Evolutionary conservation across 768 basidiomycete genomes (phyloP), one percentile per base, ranked within the genome.

Genomic region (Boletellus ananiceps): DNA sequence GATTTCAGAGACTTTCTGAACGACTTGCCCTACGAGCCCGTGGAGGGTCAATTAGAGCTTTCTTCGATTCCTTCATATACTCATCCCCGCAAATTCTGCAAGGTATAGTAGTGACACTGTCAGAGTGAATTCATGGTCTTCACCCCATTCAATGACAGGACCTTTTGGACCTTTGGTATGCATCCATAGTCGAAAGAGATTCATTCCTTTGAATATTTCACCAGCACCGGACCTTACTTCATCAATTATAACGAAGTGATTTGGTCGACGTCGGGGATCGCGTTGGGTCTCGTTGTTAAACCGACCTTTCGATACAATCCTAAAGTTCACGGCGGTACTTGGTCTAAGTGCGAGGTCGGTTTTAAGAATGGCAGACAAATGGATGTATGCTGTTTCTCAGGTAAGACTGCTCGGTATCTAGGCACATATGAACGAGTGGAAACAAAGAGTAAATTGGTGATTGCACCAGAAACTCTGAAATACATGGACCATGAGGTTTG

Each of bases 251-350:
- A 49, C 1, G 60, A 63, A 31, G 51, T 65, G 1, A 49, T 65
- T 13, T 67, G 66, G 55, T 52, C 56, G 23, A 25, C 39, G 2
- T 51, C 49, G 13, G 58, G 63, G 23, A 65, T 58, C 19, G 60
- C 56, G 14, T 21, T 58, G n/a, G 65, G 57, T 39, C 54, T 67
- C 19, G 46, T 67, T 16, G 34, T 65, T 44, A 56, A 49, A 45
- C 65, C 58, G 8, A 44, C 40, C 2, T 62, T 60, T 46, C 65
- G 50, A 50, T 65, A 60, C 33, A 67, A 65, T 32, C 63, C 63
- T 32, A 59, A 54, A 45, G n/a, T 3, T 29, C 21, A 8, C 4
- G 41, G 45, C 8, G 62, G 57, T 8, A 12, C 40, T 31, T 65
- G 63, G 66, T 44, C 25, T n/a, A 51, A 51, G 38, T 2, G 51